Conservation (phyloP, 1,139 yeast species). For the Geotrichum citri-aurantii region DNA sequence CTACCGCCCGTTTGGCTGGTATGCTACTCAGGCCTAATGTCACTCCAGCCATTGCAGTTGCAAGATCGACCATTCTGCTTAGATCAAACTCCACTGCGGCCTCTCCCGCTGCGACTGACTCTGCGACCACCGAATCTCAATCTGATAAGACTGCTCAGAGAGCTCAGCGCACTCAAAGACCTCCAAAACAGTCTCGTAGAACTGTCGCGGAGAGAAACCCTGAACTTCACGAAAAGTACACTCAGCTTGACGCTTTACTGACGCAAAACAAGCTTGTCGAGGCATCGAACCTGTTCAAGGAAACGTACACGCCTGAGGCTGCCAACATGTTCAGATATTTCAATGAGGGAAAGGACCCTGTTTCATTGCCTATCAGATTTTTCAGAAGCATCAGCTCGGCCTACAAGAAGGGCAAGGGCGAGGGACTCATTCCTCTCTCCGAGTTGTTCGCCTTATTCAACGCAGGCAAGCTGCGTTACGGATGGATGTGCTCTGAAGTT, state of each 20-base stretch:
- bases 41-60: neutral
- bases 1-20: slow-evolving; percentile 2
- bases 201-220: neutral
- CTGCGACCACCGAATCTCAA: neutral
- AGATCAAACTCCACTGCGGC: slow-evolving; percentile 1
- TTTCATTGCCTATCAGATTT: slow-evolving; percentile 4
- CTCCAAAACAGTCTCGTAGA: neutral
- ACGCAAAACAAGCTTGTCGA: slow-evolving; percentile 5
- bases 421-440: slow-evolving; percentile 12
- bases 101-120: slow-evolving; percentile 1
- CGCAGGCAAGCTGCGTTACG: slow-evolving; percentile 22
- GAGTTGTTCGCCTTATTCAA: slow-evolving; percentile 23
- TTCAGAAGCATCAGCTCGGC: slow-evolving; percentile 13
- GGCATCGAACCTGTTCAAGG: slow-evolving; percentile 11
- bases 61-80: neutral
- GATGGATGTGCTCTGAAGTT: slow-evolving; percentile 30
- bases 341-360: neutral
- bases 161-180: neutral
- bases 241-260: slow-evolving; percentile 5
- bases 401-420: slow-evolving; percentile 3
- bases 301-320: slow-evolving; percentile 10
- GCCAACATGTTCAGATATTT: slow-evolving; percentile 8
- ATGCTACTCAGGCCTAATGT: neutral
- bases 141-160: neutral
- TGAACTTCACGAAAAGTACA: slow-evolving; percentile 4